Conservation (phyloP, 106 monocot genomes). For the Gastrodia elata region DNA sequence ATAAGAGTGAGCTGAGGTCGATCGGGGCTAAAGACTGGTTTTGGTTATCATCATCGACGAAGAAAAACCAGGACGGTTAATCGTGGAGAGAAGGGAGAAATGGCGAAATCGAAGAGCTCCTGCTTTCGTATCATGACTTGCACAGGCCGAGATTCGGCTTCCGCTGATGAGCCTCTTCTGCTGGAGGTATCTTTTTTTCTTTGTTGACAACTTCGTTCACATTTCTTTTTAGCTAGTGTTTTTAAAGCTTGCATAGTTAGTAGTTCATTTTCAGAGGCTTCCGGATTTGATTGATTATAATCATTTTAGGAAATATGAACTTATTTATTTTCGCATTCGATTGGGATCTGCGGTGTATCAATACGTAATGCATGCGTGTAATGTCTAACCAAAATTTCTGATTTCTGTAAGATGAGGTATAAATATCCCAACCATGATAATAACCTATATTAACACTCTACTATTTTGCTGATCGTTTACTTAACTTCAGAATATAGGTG, state of each 20-base stretch:
- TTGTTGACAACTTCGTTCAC: background rate
- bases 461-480: background rate
- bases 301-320: background rate
- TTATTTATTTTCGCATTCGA: background rate
- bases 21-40: background rate
- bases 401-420: background rate
- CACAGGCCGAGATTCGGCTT: background rate
- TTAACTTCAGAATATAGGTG: background rate
- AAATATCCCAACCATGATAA: background rate
- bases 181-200: background rate
- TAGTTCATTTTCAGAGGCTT: background rate
- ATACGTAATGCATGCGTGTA: background rate
- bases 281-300: background rate
- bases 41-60: background rate
- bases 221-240: background rate
- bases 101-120: background rate
- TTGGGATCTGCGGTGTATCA: background rate
- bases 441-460: background rate
- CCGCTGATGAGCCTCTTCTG: background rate
- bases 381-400: background rate
- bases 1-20: background rate
- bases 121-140: slow-evolving; percentile 3
- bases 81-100: background rate
- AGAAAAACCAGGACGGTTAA: background rate
- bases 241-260: background rate